Base-by-base conservation (phyloP, 805 yeast species). In the Teunomyces funiuensis region DNA sequence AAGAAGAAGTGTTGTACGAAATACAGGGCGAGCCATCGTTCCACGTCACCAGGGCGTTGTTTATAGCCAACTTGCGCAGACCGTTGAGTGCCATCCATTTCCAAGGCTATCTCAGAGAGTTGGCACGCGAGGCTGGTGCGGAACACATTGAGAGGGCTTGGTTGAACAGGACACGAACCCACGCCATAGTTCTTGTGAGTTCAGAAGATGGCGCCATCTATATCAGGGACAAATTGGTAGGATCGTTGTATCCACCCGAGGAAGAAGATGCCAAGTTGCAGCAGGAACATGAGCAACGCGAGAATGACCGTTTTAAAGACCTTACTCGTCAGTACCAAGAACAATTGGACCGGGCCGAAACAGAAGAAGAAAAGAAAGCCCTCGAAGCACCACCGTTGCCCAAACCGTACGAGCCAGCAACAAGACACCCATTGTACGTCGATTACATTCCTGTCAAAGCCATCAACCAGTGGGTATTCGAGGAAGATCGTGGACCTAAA, bases 391-490 rank as follows among this genome's bases (percentile, higher is more conserved):
- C 60, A 4, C 25, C 30, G 5, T 53, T 46, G 19, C 60, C 60
- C 7, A 40, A 48, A 26, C 40, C 53, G 26, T 53, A 30, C 33
- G 33, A 39, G 7, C 28, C 36, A 2, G 45, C 39, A 4, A 52
- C 45, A 20, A 51, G 65, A 46, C 54, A 51, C 36, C 57, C 58
- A 7, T 43, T 71, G 26, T 72, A 53, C 49, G 64, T 69, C 30
- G 77, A 73, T 46, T 73, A 54, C 47, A 63, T 73, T 29, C 76
- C 76, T 0, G 75, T 70, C 16, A 66, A 69, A 45, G 74, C 74
- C 13, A 60, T 71, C 3, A 67, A 66, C 41, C 62, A 60, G 30
- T 73, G 77, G 76, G 68, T 72, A 11, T 74, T 61, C 47, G 74
- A 72, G 50, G 79, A 73, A 44, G 69, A 64, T 40, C 56, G 54